phyloP scores from a whole-genome alignment of 225 moss, liverwort and hornwort species.

The Physcomitrellopsis africana region DNA sequence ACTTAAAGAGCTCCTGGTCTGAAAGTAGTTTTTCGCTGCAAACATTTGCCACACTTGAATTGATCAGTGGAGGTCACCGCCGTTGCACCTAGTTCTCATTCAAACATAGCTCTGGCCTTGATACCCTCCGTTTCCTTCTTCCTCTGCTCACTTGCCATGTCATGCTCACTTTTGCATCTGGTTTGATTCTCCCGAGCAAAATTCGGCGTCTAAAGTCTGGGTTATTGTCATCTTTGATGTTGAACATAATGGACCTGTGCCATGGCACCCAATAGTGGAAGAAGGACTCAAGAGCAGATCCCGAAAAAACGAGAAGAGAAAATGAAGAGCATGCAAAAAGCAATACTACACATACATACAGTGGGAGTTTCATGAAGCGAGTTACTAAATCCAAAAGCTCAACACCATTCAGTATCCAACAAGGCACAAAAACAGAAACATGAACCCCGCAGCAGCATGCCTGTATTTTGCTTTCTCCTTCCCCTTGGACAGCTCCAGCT shows the following conservation, averaged over 20 bases:
- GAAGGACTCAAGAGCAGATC: background rate
- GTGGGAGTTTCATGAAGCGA: too few species aligned
- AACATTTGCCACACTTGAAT: constrained; percentile 85
- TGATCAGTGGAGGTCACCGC: constrained; percentile 72
- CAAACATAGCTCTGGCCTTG: constrained; percentile 80
- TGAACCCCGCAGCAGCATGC: background rate
- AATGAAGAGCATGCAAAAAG: too few species aligned
- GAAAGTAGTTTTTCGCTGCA: constrained; percentile 79
- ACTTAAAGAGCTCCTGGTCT: constrained; percentile 87
- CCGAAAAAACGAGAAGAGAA: background rate
- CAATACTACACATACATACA: too few species aligned
- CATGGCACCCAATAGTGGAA: background rate
- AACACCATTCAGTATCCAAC: too few species aligned
- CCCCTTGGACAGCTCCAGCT: constrained; percentile 48
- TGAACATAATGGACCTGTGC: constrained; percentile 86
- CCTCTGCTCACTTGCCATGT: constrained; percentile 77
- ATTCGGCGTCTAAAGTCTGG: constrained; percentile 76
- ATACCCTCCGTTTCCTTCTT: constrained; percentile 69
- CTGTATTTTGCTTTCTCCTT: constrained; percentile 30
- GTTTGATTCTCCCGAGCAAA: constrained; percentile 56
- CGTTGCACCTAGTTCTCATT: constrained; percentile 72
- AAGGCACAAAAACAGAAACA: too few species aligned
- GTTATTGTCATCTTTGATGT: constrained; percentile 76
- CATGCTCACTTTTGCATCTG: constrained; percentile 57
- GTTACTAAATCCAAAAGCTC: too few species aligned